phyloP scores from a whole-genome alignment of 2,329 filamentous ascomycete genomes.

The Plenodomus lindquistii region DNA sequence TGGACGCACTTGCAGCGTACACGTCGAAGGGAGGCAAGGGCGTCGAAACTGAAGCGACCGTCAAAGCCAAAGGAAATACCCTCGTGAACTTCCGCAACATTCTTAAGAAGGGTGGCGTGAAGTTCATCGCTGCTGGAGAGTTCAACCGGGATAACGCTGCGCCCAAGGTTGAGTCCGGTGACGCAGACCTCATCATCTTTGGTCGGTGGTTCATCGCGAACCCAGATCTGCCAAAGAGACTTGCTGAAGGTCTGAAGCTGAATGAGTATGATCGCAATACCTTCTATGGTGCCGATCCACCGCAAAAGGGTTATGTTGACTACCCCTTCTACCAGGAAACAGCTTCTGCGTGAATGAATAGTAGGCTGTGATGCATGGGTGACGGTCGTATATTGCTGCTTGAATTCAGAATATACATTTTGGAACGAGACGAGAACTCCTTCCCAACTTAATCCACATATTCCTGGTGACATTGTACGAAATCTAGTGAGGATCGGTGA shows the following conservation, averaged over 20 bases:
- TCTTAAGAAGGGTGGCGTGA: conserved; percentile 52
- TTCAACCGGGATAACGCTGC: conserved; percentile 57
- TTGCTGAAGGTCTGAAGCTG: conserved; percentile 46
- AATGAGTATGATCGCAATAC: conserved; percentile 48
- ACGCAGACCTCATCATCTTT: conserved; percentile 48
- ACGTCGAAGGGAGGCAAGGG: conserved; percentile 29
- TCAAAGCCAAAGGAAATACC: conserved; percentile 27
- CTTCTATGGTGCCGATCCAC: conserved; percentile 49
- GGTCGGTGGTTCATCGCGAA: conserved; percentile 53
- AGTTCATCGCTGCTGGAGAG: conserved; percentile 61
- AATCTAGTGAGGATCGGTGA: no score
- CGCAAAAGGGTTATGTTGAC: conserved; percentile 46
- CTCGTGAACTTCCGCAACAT: conserved; percentile 51
- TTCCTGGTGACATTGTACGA: no score
- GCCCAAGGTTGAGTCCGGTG: conserved; percentile 52
- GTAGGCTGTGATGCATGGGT: conserved; percentile 10
- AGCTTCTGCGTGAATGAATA: conserved; percentile 18
- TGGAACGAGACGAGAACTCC: no score
- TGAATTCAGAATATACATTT: no score
- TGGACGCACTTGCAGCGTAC: conserved; percentile 45
- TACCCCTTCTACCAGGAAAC: conserved; percentile 42
- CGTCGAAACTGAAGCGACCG: conserved; percentile 39
- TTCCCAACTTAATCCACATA: no score
- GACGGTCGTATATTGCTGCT: conserved; percentile 4
- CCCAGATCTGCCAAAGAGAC: conserved; percentile 50